These are phyloP conservation scores for Ogataea parapolymorpha DNA, from an alignment of 805 yeast genomes.

Conservation along the genomic window DNA sequence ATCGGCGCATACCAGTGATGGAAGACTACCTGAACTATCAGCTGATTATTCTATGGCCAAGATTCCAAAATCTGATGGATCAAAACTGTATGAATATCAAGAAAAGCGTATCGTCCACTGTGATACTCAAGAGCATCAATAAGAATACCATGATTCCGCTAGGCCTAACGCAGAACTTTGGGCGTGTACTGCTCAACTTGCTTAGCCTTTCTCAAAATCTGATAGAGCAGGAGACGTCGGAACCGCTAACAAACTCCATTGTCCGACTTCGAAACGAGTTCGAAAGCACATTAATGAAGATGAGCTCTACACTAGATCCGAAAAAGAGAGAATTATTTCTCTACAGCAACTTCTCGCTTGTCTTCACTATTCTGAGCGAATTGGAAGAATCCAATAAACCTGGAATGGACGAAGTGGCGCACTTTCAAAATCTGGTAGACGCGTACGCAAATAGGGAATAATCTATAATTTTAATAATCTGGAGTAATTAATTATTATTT, in stretches of 20 bases:
- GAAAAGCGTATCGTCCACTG: constrained; percentile 43
- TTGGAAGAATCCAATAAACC: constrained; percentile 33
- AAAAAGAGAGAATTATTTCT: constrained; percentile 66
- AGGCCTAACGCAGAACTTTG: constrained; percentile 74
- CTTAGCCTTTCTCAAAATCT: constrained; percentile 47
- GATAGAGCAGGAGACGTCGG: constrained; percentile 41
- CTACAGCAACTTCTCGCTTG: constrained; percentile 65
- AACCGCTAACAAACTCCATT: constrained; percentile 71
- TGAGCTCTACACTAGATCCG: constrained; percentile 46
- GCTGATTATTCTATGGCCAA: constrained; percentile 78
- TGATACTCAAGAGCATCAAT: constrained; percentile 22
- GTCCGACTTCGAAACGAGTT: constrained; percentile 72
- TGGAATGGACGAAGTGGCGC: constrained; percentile 18
- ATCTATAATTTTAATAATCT: background rate
- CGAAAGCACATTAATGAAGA: constrained; percentile 71
- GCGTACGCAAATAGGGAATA: constrained; percentile 14
- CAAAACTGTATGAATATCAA: constrained; percentile 71
- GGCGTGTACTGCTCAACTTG: constrained; percentile 67
- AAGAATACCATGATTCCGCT: constrained; percentile 45
- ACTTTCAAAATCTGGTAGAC: constrained; percentile 21
- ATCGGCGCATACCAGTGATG: constrained; percentile 63
- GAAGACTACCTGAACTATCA: constrained; percentile 69
- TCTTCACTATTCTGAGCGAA: constrained; percentile 50
- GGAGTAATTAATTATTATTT: background rate
- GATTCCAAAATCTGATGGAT: constrained; percentile 73